Percentiles rank a stretch among this genome's conserved stretches.
Conservation (phyloP, 2,329 filamentous ascomycete species). For the Simplicillium sp. region DNA sequence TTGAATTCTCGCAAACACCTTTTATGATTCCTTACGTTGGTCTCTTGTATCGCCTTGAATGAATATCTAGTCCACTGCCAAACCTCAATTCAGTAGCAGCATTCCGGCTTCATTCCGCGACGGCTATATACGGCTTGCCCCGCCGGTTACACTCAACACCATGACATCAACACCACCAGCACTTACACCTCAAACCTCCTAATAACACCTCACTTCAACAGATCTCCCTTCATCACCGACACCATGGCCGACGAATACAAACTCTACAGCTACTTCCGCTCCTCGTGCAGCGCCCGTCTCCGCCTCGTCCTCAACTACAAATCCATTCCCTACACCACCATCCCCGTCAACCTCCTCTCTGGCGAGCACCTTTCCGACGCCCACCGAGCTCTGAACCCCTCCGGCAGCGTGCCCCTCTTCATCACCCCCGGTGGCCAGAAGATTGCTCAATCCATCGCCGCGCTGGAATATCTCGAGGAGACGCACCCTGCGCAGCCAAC, state of each 20-base stretch:
- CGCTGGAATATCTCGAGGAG: slow-evolving; percentile 55
- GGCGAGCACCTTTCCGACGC: slow-evolving; percentile 35
- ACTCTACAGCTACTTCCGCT: slow-evolving; percentile 53
- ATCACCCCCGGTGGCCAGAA: slow-evolving; percentile 22
- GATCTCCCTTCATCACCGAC: background rate
- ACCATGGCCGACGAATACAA: slow-evolving; percentile 21
- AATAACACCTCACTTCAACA: too few species aligned
- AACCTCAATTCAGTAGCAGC: too few species aligned
- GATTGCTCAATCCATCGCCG: slow-evolving; percentile 49
- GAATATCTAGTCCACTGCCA: too few species aligned
- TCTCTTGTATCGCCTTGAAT: too few species aligned
- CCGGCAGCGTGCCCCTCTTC: slow-evolving; percentile 44
- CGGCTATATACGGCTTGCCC: too few species aligned
- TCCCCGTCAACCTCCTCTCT: slow-evolving; percentile 44
- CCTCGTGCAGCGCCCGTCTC: slow-evolving; percentile 52
- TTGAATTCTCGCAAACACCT: too few species aligned
- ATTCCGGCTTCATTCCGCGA: too few species aligned
- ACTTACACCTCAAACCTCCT: too few species aligned
- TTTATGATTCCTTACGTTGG: too few species aligned
- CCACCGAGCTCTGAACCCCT: slow-evolving; percentile 43
- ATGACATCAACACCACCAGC: too few species aligned
- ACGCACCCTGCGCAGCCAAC: slow-evolving; percentile 25
- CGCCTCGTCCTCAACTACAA: slow-evolving; percentile 52
- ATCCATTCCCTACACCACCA: slow-evolving; percentile 33
- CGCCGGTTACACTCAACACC: too few species aligned